Evolutionary conservation across 2,329 filamentous ascomycete genomes (phyloP), one percentile per base, ranked within the genome.

Genomic region (Didymella keratinophila): DNA sequence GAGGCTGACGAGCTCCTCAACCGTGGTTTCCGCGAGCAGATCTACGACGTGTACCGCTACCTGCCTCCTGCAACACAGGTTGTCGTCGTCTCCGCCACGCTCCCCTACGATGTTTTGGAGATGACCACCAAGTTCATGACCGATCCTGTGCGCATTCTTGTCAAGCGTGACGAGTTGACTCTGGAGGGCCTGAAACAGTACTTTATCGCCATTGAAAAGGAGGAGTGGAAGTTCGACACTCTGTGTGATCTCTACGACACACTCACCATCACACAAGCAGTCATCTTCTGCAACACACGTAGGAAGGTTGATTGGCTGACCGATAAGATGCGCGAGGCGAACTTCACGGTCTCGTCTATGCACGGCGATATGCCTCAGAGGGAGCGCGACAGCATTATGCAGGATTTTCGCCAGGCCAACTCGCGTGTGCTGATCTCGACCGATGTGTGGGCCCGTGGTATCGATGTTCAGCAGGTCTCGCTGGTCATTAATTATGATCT

Each of bases 51-150:
- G 49, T 98, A 97, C 83, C 92, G 93, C 74, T 96, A 97, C 74
- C 89, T 99, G 0, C 95, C 95, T 16, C 95, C 93, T 25, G 93
- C 94, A 5, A 99, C 95, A 1, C 95, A 99, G 79, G 95, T 98
- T n/a, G 95, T 98, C 2, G 92, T 99, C 27, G 92, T 99, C 68
- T 97, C 92, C 52, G 95, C 95, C 64, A 99, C 95, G 4, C 88
- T 99, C 32, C 95, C 95, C 44, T 96, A 98, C 83, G 95, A 99
- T 75, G 95, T 99, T 20, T 87, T 99, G 52, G 94, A 98, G 79
- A 97, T 99, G 91, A 99, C 95, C 30, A 98, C 94, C 68, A 98
- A 98, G 80, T 99, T 99, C 85, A 99, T 99, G 95, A 97, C 92
- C 25, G 94, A 98, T 72, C 94, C 94, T 0, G 94, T 97, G 44